Percentiles rank a stretch among this genome's conserved stretches.
phyloP scores from a whole-genome alignment of 768 basidiomycete species.

The Butyriboletus loyo region DNA sequence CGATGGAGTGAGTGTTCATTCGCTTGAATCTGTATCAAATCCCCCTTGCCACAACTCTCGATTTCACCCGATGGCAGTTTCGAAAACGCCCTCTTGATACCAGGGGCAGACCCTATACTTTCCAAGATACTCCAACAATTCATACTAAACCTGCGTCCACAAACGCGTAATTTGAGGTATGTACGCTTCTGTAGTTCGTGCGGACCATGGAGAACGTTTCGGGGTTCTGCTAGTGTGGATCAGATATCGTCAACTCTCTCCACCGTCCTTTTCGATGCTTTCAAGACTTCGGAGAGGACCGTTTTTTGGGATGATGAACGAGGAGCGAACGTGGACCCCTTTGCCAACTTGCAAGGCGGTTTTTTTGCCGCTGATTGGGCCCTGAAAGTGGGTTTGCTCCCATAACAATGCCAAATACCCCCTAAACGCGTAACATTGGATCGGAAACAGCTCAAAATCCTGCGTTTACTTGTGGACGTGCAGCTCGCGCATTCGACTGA shows the following conservation, averaged over 20 bases:
- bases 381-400: conserved; percentile 60
- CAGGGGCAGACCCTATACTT: conserved; percentile 69
- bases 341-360: conserved; percentile 60
- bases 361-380: conserved; percentile 82
- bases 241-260: conserved; percentile 77
- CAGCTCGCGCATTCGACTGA: conserved; percentile 69
- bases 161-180: conserved; percentile 88
- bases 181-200: conserved; percentile 32
- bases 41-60: conserved; percentile 31
- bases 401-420: conserved; percentile 24
- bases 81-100: conserved; percentile 73
- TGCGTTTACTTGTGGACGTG: conserved; percentile 83
- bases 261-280: conserved; percentile 63
- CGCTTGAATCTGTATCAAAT: conserved; percentile 17
- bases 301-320: conserved; percentile 77
- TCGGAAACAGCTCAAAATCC: conserved; percentile 63
- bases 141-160: conserved; percentile 77
- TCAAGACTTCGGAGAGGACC: conserved; percentile 71
- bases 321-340: conserved; percentile 70
- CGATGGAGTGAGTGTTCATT: conserved; percentile 70
- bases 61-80: conserved; percentile 48
- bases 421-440: conserved; percentile 28
- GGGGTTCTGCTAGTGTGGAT: conserved; percentile 57
- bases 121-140: conserved; percentile 72
- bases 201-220: conserved; percentile 27